Conservation (phyloP, 2,329 filamentous ascomycete species). For the Verticillium alfalfae region DNA sequence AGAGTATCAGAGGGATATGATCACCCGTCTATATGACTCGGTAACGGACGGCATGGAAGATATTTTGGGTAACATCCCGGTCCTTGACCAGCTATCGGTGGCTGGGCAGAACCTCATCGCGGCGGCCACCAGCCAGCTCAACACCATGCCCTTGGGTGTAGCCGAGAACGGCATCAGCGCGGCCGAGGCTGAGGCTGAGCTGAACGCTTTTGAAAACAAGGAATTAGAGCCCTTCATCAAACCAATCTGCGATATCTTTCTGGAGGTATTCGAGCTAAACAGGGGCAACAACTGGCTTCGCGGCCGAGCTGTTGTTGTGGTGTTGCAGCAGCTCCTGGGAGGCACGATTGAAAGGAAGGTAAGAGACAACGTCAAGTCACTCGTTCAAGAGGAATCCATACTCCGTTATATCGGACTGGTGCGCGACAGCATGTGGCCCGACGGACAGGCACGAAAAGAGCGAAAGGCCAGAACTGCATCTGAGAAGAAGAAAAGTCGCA, state of each 20-base stretch:
- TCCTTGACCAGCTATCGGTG: slow-evolving; percentile 87
- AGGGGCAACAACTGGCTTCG: slow-evolving; percentile 96
- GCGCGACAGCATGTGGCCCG: slow-evolving; percentile 78
- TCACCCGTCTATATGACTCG: slow-evolving; percentile 91
- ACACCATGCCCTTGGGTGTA: slow-evolving; percentile 45
- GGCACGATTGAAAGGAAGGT: slow-evolving; percentile 96
- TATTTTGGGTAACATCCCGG: slow-evolving; percentile 90
- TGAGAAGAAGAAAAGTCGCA: slow-evolving; percentile 75
- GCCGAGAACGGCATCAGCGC: slow-evolving; percentile 45
- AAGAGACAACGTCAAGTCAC: slow-evolving; percentile 69
- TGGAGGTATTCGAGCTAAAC: slow-evolving; percentile 92
- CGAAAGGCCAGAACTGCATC: slow-evolving; percentile 54
- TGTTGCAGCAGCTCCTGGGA: slow-evolving; percentile 90
- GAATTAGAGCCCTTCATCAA: slow-evolving; percentile 95
- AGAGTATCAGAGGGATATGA: slow-evolving; percentile 76
- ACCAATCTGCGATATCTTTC: slow-evolving; percentile 94
- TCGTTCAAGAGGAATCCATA: slow-evolving; percentile 74
- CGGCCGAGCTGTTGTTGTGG: slow-evolving; percentile 90
- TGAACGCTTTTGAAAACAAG: slow-evolving; percentile 86
- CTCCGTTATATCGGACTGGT: slow-evolving; percentile 69
- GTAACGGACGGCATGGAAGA: slow-evolving; percentile 98
- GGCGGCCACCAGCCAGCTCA: slow-evolving; percentile 62
- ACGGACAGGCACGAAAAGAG: slow-evolving; percentile 48
- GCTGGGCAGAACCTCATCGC: slow-evolving; percentile 89
- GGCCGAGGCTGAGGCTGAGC: slow-evolving; percentile 85